A percentile compares a stretch with the other conserved stretches of the same genome.
Evolutionary conservation across 2,329 filamentous ascomycete species (phyloP).

Genomic region (Alternaria ethzedia): DNA sequence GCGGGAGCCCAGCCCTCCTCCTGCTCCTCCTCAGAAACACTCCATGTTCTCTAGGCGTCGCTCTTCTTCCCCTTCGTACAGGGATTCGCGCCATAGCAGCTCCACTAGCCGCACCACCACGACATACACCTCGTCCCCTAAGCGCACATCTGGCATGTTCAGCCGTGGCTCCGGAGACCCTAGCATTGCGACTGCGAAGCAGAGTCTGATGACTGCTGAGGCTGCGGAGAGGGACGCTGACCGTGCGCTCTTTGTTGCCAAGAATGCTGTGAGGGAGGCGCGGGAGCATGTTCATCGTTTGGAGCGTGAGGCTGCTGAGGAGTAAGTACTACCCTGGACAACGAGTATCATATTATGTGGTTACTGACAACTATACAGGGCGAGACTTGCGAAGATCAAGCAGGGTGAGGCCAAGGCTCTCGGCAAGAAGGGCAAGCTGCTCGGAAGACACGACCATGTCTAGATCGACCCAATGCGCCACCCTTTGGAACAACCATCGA

Average conservation of each 20-base stretch:
- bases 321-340: slow-evolving; percentile 11
- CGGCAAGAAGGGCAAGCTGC: slow-evolving; percentile 71
- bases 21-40: slow-evolving; percentile 31
- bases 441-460: slow-evolving; percentile 54
- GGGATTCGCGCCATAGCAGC: slow-evolving; percentile 23
- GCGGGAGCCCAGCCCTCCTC: slow-evolving; percentile 33
- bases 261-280: slow-evolving; percentile 66
- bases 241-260: slow-evolving; percentile 64
- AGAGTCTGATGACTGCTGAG: slow-evolving; percentile 69
- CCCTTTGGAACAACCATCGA: rapidly evolving
- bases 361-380: slow-evolving; percentile 9
- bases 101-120: slow-evolving; percentile 18
- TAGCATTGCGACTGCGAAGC: slow-evolving; percentile 65
- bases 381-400: slow-evolving; percentile 71
- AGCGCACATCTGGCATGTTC: slow-evolving; percentile 49
- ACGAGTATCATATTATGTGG: background rate
- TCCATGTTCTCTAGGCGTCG: slow-evolving; percentile 48
- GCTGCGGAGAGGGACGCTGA: slow-evolving; percentile 70
- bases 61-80: slow-evolving; percentile 33
- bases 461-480: background rate
- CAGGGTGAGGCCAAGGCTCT: slow-evolving; percentile 69
- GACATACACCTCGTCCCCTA: slow-evolving; percentile 34
- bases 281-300: slow-evolving; percentile 67
- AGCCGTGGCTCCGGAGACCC: slow-evolving; percentile 62
- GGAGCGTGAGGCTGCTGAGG: slow-evolving; percentile 65